These are phyloP conservation scores for Aphanomyces cochlioides DNA, from an alignment of 352 stramenopile genomes.

Conservation along the genomic window DNA sequence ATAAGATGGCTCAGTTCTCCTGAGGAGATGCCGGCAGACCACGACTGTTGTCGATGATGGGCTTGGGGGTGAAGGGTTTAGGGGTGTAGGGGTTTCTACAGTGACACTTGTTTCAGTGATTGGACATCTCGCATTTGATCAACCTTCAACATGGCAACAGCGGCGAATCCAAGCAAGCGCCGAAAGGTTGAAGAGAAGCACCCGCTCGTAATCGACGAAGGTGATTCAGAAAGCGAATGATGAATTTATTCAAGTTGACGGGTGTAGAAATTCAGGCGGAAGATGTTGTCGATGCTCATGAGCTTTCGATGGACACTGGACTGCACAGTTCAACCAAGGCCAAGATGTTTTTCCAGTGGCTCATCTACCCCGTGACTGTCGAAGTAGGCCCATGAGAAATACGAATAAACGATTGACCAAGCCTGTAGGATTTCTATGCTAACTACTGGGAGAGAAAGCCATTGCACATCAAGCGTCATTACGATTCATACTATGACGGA, in stretches of 20 bases:
- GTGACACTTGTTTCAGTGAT: too few relatives aligned
- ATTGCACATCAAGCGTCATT: constrained; percentile 76
- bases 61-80: too few relatives aligned
- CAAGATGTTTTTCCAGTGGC: constrained; percentile 77
- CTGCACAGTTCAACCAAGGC: constrained; percentile 66
- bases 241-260: background rate
- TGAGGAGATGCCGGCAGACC: too few relatives aligned
- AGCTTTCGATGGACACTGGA: constrained; percentile 52
- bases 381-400: constrained; percentile 30
- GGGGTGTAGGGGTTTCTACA: too few relatives aligned
- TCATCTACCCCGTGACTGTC: constrained; percentile 75
- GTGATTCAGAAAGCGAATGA: background rate
- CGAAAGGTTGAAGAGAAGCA: constrained; percentile 26
- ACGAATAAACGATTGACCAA: background rate
- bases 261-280: constrained; percentile 33
- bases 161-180: constrained; percentile 1
- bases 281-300: constrained; percentile 55
- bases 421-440: constrained; percentile 77
- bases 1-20: too few relatives aligned
- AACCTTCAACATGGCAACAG: constrained; percentile 2
- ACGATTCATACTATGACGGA: constrained; percentile 65
- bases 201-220: constrained; percentile 18
- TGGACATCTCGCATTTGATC: too few relatives aligned
- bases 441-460: constrained; percentile 93
- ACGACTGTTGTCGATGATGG: too few relatives aligned